These are phyloP conservation scores for Lecanicillium sp. DNA, from an alignment of 2,329 filamentous ascomycete genomes.

Conservation along the genomic window DNA sequence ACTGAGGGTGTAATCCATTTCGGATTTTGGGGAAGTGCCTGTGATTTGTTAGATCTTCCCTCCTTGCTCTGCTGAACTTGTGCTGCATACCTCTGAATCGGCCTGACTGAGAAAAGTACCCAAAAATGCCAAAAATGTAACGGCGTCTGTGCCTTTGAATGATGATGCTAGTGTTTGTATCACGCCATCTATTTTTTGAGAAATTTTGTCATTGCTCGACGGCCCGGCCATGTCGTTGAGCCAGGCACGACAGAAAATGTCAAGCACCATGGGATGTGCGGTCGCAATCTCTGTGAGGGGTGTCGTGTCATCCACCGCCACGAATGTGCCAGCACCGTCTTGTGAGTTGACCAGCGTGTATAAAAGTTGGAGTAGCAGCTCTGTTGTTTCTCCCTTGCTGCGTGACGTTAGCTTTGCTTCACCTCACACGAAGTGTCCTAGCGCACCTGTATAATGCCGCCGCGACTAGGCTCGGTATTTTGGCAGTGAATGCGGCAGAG, in stretches of 20 bases:
- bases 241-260: constrained; percentile 53
- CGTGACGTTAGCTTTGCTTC: neutral
- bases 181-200: constrained; percentile 38
- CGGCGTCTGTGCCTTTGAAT: constrained; percentile 54
- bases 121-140: constrained; percentile 54
- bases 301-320: constrained; percentile 44
- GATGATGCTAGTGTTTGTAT: constrained; percentile 44
- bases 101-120: constrained; percentile 45
- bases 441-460: constrained; percentile 49
- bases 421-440: too few relatives aligned
- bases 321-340: constrained; percentile 44
- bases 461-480: constrained; percentile 48
- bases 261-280: constrained; percentile 45
- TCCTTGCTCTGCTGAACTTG: neutral
- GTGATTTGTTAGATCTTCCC: constrained; percentile 12
- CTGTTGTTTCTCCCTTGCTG: constrained; percentile 48
- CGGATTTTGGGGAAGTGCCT: constrained; percentile 45
- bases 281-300: constrained; percentile 53
- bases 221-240: constrained; percentile 37
- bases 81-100: constrained; percentile 38
- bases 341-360: constrained; percentile 47
- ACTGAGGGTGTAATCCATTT: constrained; percentile 47
- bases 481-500: constrained; percentile 42
- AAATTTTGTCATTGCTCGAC: constrained; percentile 26
- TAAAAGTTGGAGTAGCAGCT: constrained; percentile 51